Evolutionary conservation across 78 protist genomes (phyloP), one percentile per base, ranked within the genome.

Genomic region (Tieghemostelium lacteum): DNA sequence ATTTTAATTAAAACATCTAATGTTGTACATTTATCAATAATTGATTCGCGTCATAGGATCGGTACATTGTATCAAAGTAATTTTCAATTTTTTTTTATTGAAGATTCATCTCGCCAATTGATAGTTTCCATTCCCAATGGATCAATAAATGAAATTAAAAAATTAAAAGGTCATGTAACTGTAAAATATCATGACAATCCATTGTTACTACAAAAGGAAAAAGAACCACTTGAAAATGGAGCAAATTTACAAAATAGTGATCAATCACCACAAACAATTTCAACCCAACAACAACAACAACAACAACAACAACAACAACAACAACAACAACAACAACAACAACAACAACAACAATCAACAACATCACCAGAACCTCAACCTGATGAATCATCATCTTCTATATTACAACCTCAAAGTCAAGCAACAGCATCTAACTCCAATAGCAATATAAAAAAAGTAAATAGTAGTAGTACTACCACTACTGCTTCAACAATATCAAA

Each of bases 121-220:
- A 54, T 31, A 29, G 29, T 75, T 6, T 39, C 65, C 4, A 26
- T 75, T 19, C 86, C 86, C 40, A 58, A 75, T 75, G 70, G 86
- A 26, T 29, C 29, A 7, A 64, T 58, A 40, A n/a, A 17, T 40
- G 60, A 83, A 69, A 69, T 83, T 20, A 83, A 83, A 61, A 83
- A 83, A 69, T 42, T 83, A 58, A 83, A 83, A 60, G 91, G 91
- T 22, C 91, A 83, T 60, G 91, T 83, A 16, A 83, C 71, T 58
- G 91, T 83, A 42, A 83, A 80, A 69, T 83, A 83, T 58, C 74
- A 83, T 20, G 91, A 83, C n/a, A 36, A 36, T 40, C 16, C 34
- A 66, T 39, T 26, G 24, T 55, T 26, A 1, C 10, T 6, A 14
- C 52, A 45, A 45, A 10, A 45, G 10, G 52, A 45, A 10, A 45